These are phyloP conservation scores for Toxoplasma gondii DNA, from an alignment of 169 alveolate genomes.

Conservation along the genomic window DNA sequence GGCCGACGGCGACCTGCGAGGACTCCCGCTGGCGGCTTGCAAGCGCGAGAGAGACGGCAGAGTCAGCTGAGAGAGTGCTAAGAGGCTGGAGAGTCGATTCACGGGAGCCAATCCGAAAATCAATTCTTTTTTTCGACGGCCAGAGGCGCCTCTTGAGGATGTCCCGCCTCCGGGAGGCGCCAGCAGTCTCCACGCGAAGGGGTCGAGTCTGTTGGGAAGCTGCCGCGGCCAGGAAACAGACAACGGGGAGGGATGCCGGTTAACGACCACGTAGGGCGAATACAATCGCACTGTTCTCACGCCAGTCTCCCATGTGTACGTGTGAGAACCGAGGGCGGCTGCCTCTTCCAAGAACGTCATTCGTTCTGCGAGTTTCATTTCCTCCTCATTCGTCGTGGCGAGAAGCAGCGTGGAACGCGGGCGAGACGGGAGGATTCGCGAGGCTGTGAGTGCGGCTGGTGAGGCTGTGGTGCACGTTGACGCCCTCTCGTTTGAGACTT, in stretches of 20 bases:
- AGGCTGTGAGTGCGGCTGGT: too few species aligned
- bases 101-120: not conserved
- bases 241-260: constrained; percentile 62
- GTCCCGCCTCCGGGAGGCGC: not conserved
- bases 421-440: too few species aligned
- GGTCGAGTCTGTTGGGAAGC: not conserved
- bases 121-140: not conserved
- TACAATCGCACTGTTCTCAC: constrained; percentile 54
- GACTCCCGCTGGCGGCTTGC: not conserved
- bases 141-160: not conserved
- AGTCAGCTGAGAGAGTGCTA: not conserved
- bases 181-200: constrained; percentile 27
- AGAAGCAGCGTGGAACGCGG: not conserved
- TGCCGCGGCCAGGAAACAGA: constrained; percentile 15
- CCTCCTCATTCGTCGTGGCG: not conserved
- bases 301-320: constrained; percentile 63
- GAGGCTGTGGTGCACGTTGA: too few species aligned
- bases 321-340: constrained; percentile 16
- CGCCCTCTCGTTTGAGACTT: too few species aligned
- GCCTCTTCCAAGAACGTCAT: not conserved
- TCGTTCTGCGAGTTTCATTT: not conserved
- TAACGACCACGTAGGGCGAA: constrained; percentile 64
- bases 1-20: not conserved
- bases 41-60: not conserved
- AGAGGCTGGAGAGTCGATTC: not conserved